A percentile compares a stretch with the other conserved stretches of the same genome.
These are phyloP conservation scores for Cladosporium phlei DNA, from an alignment of 2,329 filamentous ascomycete species.

Conservation along the genomic window DNA sequence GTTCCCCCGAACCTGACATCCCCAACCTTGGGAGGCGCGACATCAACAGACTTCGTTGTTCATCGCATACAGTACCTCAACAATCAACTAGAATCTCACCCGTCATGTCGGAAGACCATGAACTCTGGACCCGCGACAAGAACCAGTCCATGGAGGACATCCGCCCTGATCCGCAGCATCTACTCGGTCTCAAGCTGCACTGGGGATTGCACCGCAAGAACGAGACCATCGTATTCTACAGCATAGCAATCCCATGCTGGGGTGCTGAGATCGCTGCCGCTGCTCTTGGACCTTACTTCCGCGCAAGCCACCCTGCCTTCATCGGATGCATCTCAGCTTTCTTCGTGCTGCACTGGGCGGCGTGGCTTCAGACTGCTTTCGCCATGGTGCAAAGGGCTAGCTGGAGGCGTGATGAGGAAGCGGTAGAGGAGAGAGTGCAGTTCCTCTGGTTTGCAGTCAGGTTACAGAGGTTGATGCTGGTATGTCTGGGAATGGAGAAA, in stretches of 20 bases:
- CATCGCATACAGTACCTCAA: background rate
- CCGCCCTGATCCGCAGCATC: constrained; percentile 13
- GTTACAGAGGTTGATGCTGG: constrained; percentile 30
- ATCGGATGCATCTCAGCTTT: constrained; percentile 23
- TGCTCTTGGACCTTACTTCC: constrained; percentile 20
- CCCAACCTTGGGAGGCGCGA: background rate
- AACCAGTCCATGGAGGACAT: constrained; percentile 11
- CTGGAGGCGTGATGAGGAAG: constrained; percentile 31
- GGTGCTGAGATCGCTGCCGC: constrained; percentile 27
- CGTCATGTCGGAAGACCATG: constrained; percentile 9
- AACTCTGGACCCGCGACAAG: constrained; percentile 9
- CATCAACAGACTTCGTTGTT: background rate
- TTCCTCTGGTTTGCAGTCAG: constrained; percentile 31
- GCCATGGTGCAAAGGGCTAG: constrained; percentile 31
- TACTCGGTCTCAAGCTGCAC: constrained; percentile 21
- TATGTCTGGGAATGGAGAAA: too few species aligned
- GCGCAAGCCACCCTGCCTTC: constrained; percentile 22
- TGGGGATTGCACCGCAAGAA: constrained; percentile 25
- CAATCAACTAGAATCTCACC: background rate
- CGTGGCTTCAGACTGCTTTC: constrained; percentile 31
- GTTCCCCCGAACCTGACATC: too few species aligned
- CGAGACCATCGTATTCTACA: constrained; percentile 30
- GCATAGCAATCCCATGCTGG: constrained; percentile 26
- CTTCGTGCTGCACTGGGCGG: constrained; percentile 29
- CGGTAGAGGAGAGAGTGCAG: constrained; percentile 28